Base-by-base conservation (phyloP, 1,139 yeast genomes). In the Zygotorulaspora mrakii region DNA sequence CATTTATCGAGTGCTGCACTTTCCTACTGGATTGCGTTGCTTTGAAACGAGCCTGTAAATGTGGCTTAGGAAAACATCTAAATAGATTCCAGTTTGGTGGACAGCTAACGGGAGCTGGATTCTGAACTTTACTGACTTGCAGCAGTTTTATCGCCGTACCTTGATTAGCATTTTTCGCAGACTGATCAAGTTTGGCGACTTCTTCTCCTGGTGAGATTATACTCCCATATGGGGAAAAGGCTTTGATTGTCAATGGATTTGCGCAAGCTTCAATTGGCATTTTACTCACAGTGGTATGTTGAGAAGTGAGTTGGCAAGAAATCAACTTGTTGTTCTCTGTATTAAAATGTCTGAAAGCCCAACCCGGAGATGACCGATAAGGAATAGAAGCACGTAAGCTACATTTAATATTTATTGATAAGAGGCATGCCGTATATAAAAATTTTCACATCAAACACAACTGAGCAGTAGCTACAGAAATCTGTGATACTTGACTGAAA, bases 131-230 rank as follows among this genome's bases (percentile, higher is more conserved):
- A 2, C 91, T 79, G 7, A 87, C 94, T 47, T 81, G 73, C 51
- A 76, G 77, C 35, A 86, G 64, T 55, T 88, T 89, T 4, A 76
- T 68, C 1, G 96, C 96, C 2, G 96, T 88, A n/a, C 96, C 97
- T 56, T 89, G 88, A 61, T 89, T 89, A 5, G 96, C 96, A 16
- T 47, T 50, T 31, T 45, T 49, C 72, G 50, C 68, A 10, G 77
- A 65, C 59, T 78, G 52, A 39, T 62, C 43, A 55, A 66, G 57
- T 25, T 67, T 41, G 46, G 61, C 30, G 34, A 74, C 61, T 52
- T 77, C 79, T 47, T 77, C 76, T 37, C 65, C 66, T 3, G 82
- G 74, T 5, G 82, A 75, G 31, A 79, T 69, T 13, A 78, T 69
- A 6, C 73, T 66, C 1, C 86, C 86, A 50, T 66, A 79, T 12